Evolutionary conservation across 2,329 filamentous ascomycete species (phyloP).

Genomic region (Penicillium sp.): DNA sequence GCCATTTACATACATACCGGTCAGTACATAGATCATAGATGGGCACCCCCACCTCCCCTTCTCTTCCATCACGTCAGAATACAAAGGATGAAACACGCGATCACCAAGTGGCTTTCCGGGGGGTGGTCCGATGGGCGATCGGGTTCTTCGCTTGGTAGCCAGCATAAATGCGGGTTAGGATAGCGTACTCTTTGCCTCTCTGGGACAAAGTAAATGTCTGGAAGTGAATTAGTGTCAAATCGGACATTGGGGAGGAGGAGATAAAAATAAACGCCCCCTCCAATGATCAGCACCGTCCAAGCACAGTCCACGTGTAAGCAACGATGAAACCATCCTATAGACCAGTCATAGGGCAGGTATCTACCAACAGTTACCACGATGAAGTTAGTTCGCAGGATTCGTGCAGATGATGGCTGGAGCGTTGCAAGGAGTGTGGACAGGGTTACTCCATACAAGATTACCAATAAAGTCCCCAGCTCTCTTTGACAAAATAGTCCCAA

Average conservation of each 20-base stretch:
- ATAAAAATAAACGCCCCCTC: conserved; percentile 14
- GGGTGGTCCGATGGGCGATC: conserved; percentile 6
- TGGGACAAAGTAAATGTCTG: not conserved
- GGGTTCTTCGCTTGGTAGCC: conserved; percentile 5
- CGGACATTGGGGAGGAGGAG: conserved; percentile 3
- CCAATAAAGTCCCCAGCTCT: not conserved
- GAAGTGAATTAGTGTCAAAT: not conserved
- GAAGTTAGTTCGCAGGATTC: not conserved
- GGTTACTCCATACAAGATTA: not conserved
- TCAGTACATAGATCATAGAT: too few species aligned
- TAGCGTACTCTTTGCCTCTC: not conserved
- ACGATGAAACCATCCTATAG: conserved; percentile 8
- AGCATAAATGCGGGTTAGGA: conserved; percentile 1
- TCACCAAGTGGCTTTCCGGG: conserved; percentile 10
- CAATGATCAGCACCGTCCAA: conserved; percentile 9
- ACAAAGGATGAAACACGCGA: conserved; percentile 14
- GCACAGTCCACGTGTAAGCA: conserved; percentile 14
- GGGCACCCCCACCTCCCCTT: too few species aligned
- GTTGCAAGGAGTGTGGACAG: not conserved
- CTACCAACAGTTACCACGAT: conserved; percentile 1
- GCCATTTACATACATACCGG: not conserved
- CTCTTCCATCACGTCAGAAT: not conserved
- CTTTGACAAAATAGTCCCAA: not conserved
- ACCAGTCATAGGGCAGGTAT: conserved; percentile 3
- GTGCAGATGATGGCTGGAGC: conserved; percentile 3